These are phyloP conservation scores for Myxozyma monticola DNA, from an alignment of 805 yeast genomes.

Conservation along the genomic window DNA sequence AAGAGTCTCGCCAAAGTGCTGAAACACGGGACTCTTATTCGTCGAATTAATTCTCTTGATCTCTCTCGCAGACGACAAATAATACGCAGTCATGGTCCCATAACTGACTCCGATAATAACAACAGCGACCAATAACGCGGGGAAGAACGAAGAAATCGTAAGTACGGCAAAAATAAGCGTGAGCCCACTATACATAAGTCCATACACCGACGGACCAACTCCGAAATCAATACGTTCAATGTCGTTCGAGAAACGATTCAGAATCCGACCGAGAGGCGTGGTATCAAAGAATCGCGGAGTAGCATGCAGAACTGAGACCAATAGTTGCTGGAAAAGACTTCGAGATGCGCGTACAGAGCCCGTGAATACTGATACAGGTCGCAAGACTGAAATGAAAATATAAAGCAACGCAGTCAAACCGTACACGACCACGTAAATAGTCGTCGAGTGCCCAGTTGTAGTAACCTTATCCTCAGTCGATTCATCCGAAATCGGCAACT, in stretches of 20 bases:
- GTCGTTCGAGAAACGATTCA: conserved; percentile 95
- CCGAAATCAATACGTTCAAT: conserved; percentile 93
- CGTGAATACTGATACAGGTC: conserved; percentile 51
- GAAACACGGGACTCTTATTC: conserved; percentile 91
- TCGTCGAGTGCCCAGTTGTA: not conserved
- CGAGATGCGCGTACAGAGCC: conserved; percentile 81
- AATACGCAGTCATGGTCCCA: conserved; percentile 68
- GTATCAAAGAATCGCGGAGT: conserved; percentile 86
- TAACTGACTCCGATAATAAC: conserved; percentile 60
- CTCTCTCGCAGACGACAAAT: conserved; percentile 81
- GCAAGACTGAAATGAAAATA: conserved; percentile 49
- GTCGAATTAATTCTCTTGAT: conserved; percentile 85
- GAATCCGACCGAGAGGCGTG: conserved; percentile 92
- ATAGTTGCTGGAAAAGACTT: conserved; percentile 63
- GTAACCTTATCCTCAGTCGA: conserved; percentile 1
- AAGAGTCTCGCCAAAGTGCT: conserved; percentile 90
- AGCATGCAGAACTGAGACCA: conserved; percentile 71
- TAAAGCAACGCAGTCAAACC: conserved; percentile 66
- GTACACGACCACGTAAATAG: conserved; percentile 42
- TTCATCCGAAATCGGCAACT: conserved; percentile 5
- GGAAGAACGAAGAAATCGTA: conserved; percentile 78
- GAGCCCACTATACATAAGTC: conserved; percentile 63
- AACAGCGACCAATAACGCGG: conserved; percentile 75
- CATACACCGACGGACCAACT: conserved; percentile 73
- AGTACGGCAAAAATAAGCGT: conserved; percentile 65